Conservation (phyloP, 2,329 filamentous ascomycete species). For the Stagonosporopsis rhizophila region DNA sequence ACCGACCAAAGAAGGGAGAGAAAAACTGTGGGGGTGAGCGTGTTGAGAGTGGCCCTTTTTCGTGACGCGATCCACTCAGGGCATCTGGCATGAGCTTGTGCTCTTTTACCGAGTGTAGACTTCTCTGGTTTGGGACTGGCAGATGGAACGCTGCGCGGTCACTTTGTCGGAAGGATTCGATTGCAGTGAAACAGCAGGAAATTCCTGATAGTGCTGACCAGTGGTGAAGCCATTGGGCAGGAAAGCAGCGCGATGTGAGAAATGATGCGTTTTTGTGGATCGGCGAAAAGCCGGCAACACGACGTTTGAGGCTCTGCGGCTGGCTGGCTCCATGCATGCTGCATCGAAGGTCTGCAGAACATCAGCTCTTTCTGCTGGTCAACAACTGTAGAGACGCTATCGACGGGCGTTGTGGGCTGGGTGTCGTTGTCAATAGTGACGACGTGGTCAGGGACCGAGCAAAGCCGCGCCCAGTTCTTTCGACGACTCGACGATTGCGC, state of each 20-base stretch:
- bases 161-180: conserved; percentile 13
- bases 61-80: background rate
- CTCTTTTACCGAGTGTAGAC: conserved; percentile 2
- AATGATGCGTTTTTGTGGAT: background rate
- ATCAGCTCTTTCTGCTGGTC: conserved; percentile 10
- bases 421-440: too few species aligned
- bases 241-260: too few species aligned
- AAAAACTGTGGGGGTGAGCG: conserved; percentile 4
- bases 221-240: conserved; percentile 4
- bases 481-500: background rate
- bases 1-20: background rate
- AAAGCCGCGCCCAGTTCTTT: background rate
- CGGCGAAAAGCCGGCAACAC: conserved; percentile 10
- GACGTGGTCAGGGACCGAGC: background rate
- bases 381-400: conserved; percentile 1
- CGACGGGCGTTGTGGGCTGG: background rate
- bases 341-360: conserved; percentile 19
- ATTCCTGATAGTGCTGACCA: conserved; percentile 17
- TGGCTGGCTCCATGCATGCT: conserved; percentile 10
- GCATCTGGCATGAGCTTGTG: conserved; percentile 10
- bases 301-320: conserved; percentile 21
- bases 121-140: conserved; percentile 2
- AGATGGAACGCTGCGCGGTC: conserved; percentile 3
- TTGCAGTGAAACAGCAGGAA: conserved; percentile 8
- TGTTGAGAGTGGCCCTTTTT: conserved; percentile 17